Evolutionary conservation across 352 stramenopile species (phyloP), one percentile per base, ranked within the genome.

Genomic region (Pythium aristosporum): DNA sequence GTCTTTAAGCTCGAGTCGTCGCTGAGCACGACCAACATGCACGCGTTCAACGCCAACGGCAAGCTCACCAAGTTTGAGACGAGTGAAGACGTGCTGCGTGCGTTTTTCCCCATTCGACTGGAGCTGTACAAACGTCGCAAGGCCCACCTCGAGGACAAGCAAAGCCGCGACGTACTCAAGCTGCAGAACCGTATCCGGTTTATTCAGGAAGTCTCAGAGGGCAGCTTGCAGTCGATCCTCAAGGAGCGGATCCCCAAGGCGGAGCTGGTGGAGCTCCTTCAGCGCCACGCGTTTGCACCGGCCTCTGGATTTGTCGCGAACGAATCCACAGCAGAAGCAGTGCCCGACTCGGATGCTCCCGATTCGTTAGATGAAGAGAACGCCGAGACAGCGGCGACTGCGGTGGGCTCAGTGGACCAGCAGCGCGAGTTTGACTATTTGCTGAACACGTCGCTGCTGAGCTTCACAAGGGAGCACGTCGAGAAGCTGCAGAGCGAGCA

Each of bases 1-100:
- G 54, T 91, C 10, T 87, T 99, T 79, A 99, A 99, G 68, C 84
- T 99, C 8, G 94, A 97, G 63, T 82, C 79, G 18, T 96, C 79
- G 12, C 69, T 99, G n/a, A 93, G 87, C 18, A 98, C 93, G 12
- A 97, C 82, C 43, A 99, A 99, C 76, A 99, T 99, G 96, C 94
- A 98, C 63, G 74, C 98, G 6, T 99, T 99, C 72, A 91, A 99
- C 66, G 71, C 83, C 5, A 51, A 95, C 25, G 88, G 87, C 16
- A 88, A 92, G 36, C 94, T 99, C 52, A 71, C 82, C 44, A 98
- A 97, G 68, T 99, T 95, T 71, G 83, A 91, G 15, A 90, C 75
- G 41, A 89, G 88, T 44, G 74, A 91, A 25, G 83, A 93, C 57
- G 96, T 99, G 59, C 74, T 99, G 52, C 80, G 92, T 11, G 79